phyloP scores from a whole-genome alignment of 306 rosid genomes.

The Trifolium repens region DNA sequence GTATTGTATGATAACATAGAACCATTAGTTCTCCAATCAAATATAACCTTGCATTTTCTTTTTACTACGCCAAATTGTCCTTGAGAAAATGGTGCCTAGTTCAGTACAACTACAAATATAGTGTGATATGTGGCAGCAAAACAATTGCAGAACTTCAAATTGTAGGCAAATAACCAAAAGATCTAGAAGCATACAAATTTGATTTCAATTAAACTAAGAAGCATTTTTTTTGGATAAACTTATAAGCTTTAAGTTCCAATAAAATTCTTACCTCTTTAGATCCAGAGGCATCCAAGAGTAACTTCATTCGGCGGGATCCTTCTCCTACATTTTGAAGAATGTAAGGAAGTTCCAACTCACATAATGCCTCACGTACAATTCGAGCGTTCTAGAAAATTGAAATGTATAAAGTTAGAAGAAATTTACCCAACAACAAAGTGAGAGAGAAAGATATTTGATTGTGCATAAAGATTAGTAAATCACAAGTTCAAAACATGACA shows the following conservation, averaged over 20 bases:
- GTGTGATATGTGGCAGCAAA: constrained; percentile 16
- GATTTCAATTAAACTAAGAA: background rate
- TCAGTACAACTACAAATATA: background rate
- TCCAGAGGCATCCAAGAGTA: constrained; percentile 65
- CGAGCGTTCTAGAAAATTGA: constrained; percentile 64
- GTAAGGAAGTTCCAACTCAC: constrained; percentile 94
- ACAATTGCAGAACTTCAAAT: constrained; percentile 2
- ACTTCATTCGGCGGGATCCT: constrained; percentile 64
- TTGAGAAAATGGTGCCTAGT: background rate
- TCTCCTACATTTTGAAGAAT: constrained; percentile 84
- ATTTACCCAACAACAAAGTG: background rate
- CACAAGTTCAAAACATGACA: constrained; percentile 8
- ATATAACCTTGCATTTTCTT: background rate
- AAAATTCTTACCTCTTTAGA: constrained; percentile 68
- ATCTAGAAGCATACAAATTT: constrained; percentile 22
- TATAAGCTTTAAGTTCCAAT: constrained; percentile 5
- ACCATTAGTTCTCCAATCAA: background rate
- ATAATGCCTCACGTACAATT: constrained; percentile 93
- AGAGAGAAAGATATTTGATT: constrained; percentile 14
- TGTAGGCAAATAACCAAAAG: constrained; percentile 29
- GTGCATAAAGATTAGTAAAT: background rate
- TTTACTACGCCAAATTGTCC: background rate
- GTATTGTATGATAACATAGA: too few species aligned
- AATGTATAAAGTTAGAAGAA: constrained; percentile 25
- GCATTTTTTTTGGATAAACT: background rate